phyloP scores from a whole-genome alignment of 1,284 basidiomycete genomes.

The Pseudozyma sp. region DNA sequence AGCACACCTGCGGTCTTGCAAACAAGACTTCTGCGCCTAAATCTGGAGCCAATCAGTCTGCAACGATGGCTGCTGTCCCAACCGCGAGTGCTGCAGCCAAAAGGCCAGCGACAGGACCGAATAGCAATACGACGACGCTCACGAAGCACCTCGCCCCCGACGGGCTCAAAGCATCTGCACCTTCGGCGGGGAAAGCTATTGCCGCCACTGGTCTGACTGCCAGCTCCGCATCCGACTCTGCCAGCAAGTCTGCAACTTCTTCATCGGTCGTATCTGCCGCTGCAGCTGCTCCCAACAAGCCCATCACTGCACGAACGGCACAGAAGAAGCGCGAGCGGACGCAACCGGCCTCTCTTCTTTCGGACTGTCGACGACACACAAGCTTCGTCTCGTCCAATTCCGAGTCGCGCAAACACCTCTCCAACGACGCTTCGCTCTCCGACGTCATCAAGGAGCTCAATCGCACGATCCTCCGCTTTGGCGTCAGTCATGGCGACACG shows the following conservation, averaged over 20 bases:
- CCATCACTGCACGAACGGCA: background rate
- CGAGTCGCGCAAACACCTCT: conserved; percentile 6
- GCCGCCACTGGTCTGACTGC: background rate
- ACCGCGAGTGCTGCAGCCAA: too few relatives aligned
- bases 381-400: conserved; percentile 15
- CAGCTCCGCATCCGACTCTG: background rate
- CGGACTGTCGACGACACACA: conserved; percentile 15
- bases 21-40: too few relatives aligned
- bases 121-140: too few relatives aligned
- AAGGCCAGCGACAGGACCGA: too few relatives aligned
- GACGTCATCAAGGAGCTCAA: conserved; percentile 26
- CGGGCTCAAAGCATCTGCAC: too few relatives aligned
- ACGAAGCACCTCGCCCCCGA: too few relatives aligned
- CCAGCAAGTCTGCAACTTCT: background rate
- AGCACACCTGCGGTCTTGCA: too few relatives aligned
- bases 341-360: conserved; percentile 3
- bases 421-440: conserved; percentile 1
- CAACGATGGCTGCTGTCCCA: too few relatives aligned
- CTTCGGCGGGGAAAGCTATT: background rate
- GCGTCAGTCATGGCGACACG: background rate
- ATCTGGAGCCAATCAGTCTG: too few relatives aligned
- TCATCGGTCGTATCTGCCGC: background rate
- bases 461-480: conserved; percentile 12
- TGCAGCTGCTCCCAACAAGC: background rate
- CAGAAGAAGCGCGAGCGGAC: conserved; percentile 15